These are phyloP conservation scores for Talaromyces sp. DNA, from an alignment of 2,329 filamentous ascomycete genomes.

Conservation along the genomic window DNA sequence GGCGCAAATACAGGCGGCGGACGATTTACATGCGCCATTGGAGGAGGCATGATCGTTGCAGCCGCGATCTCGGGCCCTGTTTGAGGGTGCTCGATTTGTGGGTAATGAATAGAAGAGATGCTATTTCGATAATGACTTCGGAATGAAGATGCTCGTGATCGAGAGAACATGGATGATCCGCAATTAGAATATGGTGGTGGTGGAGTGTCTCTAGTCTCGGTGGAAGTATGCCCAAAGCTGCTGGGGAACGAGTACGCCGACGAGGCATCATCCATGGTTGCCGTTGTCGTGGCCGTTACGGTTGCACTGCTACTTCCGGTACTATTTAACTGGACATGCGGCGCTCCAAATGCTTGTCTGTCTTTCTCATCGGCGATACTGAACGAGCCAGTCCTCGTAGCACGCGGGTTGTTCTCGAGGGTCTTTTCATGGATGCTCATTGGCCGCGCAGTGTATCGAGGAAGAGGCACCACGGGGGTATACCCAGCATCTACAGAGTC, in stretches of 20 bases:
- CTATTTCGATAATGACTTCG: slow-evolving; percentile 8
- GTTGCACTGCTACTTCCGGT: slow-evolving; percentile 18
- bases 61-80: background rate
- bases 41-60: slow-evolving; percentile 17
- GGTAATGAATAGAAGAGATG: background rate
- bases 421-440: slow-evolving; percentile 36
- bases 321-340: slow-evolving; percentile 17
- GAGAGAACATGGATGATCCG: slow-evolving; percentile 23
- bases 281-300: slow-evolving; percentile 4
- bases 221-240: slow-evolving; percentile 40
- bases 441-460: slow-evolving; percentile 36
- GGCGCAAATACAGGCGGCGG: background rate
- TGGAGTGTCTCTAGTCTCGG: slow-evolving; percentile 37
- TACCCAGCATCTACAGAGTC: slow-evolving; percentile 23
- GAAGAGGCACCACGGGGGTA: slow-evolving; percentile 28
- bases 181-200: slow-evolving; percentile 37
- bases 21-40: slow-evolving; percentile 18
- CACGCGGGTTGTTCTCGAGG: slow-evolving; percentile 27
- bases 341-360: slow-evolving; percentile 18
- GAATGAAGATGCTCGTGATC: slow-evolving; percentile 28
- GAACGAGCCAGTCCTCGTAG: slow-evolving; percentile 20
- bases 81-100: background rate
- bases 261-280: slow-evolving; percentile 25
- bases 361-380: slow-evolving; percentile 25
- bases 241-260: slow-evolving; percentile 37